A percentile compares a stretch with the other conserved stretches of the same genome.
These are phyloP conservation scores for Vaccinium myrtillus DNA, from an alignment of 148 eudicot species.

Conservation along the genomic window DNA sequence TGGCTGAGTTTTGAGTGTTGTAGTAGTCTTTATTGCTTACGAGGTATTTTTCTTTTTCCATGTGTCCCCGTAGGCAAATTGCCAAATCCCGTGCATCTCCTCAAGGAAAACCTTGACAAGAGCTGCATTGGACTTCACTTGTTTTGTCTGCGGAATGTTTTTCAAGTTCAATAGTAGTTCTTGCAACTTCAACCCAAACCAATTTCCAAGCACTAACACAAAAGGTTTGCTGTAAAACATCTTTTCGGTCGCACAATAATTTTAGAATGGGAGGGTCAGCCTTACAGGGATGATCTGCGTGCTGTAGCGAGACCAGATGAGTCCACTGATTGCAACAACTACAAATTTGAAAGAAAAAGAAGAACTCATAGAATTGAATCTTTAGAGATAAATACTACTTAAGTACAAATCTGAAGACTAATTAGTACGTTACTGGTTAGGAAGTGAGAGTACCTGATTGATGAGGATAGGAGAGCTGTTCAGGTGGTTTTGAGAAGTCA, in stretches of 20 bases:
- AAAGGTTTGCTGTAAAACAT: neutral
- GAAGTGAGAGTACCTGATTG: conserved; percentile 28
- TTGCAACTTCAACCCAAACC: neutral
- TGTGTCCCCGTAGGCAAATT: neutral
- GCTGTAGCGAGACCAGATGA: conserved; percentile 41
- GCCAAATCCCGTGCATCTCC: neutral
- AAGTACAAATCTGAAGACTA: neutral
- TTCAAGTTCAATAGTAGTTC: neutral
- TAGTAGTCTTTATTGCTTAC: too few relatives aligned
- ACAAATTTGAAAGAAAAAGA: neutral
- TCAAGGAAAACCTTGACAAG: neutral
- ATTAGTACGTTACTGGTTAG: neutral
- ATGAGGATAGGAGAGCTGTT: conserved; percentile 42
- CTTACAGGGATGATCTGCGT: conserved; percentile 38
- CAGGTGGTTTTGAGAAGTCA: conserved; percentile 43
- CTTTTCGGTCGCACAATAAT: neutral
- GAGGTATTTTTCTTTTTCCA: neutral
- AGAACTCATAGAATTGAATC: neutral
- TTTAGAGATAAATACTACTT: neutral
- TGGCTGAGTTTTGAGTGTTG: too few relatives aligned
- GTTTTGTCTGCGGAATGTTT: neutral
- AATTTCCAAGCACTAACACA: neutral
- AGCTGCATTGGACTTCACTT: neutral
- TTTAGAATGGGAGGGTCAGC: neutral
- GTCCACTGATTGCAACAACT: conserved; percentile 36